Evolutionary conservation across 139 green algal species (phyloP), one percentile per base, ranked within the genome.

Genomic region (Spirogloea muscicola): DNA sequence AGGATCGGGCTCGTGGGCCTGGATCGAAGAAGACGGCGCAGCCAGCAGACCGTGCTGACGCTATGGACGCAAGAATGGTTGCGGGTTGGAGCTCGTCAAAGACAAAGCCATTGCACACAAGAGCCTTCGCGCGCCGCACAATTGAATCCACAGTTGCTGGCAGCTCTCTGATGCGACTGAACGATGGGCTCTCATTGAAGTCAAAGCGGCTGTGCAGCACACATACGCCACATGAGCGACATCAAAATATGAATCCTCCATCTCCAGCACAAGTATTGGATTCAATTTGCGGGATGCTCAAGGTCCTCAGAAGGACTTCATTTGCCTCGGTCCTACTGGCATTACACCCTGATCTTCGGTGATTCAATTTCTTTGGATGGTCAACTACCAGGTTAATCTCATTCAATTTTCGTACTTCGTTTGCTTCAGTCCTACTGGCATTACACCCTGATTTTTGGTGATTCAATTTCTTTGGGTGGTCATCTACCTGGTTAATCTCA

Each of bases 11-110:
- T 36, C 86, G 68, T 58, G 71, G 82, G 77, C 91, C 92, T 49
- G 92, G 91, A 63, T 98, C 94, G 65, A 98, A 98, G 46, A 97
- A 92, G 1, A 97, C 80, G 0, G 83, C 79, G 1, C 84, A 84
- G 36, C 91, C 91, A 21, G 82, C 62, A 0, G 5, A 4, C 0
- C 84, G 87, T 0, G 90, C 88, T 7, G 78, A 39, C 18, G 9
- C 9, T 6, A 66, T 6, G 31, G 74, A 73, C 0, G 52, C 36
- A 3, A 36, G 29, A 10, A 85, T 48, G 29, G 48, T 68, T 16
- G 77, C 60, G 16, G 87, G 60, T 0, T 86, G 85, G 49, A 96
- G 82, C 86, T 98, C 94, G 75, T 98, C 93, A 80, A 97, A 96
- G 0, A 87, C 78, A 76, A 96, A 98, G 42, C 92, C 91, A 61